Base-by-base conservation (phyloP, 805 yeast genomes). In the Candida alai region DNA sequence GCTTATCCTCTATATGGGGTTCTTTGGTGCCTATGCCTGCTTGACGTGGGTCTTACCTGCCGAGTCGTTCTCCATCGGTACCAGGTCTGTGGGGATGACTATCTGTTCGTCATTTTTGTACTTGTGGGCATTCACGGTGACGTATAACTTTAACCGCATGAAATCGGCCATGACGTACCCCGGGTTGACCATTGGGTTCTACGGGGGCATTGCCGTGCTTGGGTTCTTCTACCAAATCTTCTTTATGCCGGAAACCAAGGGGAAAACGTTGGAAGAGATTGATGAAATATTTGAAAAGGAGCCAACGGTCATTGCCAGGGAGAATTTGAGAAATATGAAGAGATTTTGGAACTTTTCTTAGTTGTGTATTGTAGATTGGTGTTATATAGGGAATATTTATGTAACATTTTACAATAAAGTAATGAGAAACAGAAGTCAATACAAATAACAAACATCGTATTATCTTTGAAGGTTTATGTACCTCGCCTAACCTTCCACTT, bases 171-270 rank as follows among this genome's bases (percentile, higher is more conserved):
- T 79, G 68, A 74, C 83, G 4, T 64, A 70, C 48, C 74, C 81
- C 18, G 84, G 86, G 19, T 63, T 79, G 43, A 68, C 78, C 5
- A 56, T 78, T 30, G 84, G 84, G 0, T 79, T 79, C 67, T 79
- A 75, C 47, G 84, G 83, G 32, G 84, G 83, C 29, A 68, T 79
- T 47, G 81, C 82, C 1, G 69, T 74, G 36, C 36, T 78, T 19
- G 84, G 81, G 35, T 58, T 71, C 45, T 47, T 73, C 34, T 74
- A 74, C 54, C 79, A 74, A 54, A 42, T 55, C 19, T 50, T 77
- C 41, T 74, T 76, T 58, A 76, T 78, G 73, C 84, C 82, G 24
- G 87, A 81, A 59, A 80, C 87, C 22, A 80, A 79, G 60, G 80
- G 74, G 47, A 76, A 73, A 60, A 76, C 86, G 10, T 68, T 80